phyloP scores from a whole-genome alignment of 169 alveolate species.

The Sarcocystis neurona region DNA sequence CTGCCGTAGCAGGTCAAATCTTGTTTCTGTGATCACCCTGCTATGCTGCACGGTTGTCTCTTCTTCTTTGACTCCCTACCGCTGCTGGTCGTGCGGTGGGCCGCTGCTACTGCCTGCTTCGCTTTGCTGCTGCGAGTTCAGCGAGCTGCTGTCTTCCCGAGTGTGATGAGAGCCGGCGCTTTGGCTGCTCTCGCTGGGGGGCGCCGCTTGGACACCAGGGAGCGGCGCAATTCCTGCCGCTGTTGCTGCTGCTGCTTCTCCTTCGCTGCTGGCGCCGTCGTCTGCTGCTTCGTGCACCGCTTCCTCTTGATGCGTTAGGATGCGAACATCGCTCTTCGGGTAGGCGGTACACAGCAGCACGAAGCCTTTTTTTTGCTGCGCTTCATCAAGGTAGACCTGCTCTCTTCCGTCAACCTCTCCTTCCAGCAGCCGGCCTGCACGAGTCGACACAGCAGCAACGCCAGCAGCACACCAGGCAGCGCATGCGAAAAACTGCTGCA shows the following conservation, averaged over 20 bases:
- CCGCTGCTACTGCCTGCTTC: too few relatives aligned
- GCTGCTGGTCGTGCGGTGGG: too few relatives aligned
- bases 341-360: slow-evolving; percentile 80
- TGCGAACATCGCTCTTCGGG: slow-evolving; percentile 83
- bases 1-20: too few relatives aligned
- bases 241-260: not conserved
- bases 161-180: too few relatives aligned
- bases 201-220: not conserved
- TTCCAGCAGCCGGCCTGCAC: slow-evolving; percentile 77
- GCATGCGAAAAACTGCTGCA: not conserved
- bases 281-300: slow-evolving; percentile 64
- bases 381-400: slow-evolving; percentile 80
- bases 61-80: too few relatives aligned
- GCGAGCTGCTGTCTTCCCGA: too few relatives aligned
- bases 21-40: too few relatives aligned
- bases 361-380: slow-evolving; percentile 77
- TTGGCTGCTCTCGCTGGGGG: too few relatives aligned
- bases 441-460: slow-evolving; percentile 84
- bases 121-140: too few relatives aligned
- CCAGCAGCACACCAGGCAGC: slow-evolving; percentile 74
- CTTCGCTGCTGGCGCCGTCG: not conserved
- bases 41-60: too few relatives aligned
- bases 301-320: slow-evolving; percentile 84
- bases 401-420: slow-evolving; percentile 82
- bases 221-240: not conserved